phyloP scores from a whole-genome alignment of 768 basidiomycete species.

The Phlebiopsis flavidoalba region DNA sequence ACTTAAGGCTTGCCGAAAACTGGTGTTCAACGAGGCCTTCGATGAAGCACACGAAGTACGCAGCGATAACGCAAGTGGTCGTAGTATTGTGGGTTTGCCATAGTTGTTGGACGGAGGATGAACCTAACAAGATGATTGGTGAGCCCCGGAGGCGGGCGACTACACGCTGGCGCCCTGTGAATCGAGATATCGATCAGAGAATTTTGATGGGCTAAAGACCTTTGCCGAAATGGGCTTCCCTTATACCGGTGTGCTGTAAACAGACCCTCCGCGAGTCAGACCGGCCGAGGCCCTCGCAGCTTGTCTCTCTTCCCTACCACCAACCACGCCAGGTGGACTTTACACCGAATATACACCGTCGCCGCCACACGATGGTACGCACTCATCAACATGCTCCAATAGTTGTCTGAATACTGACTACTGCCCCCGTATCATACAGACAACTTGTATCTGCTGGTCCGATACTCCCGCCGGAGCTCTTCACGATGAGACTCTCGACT shows the following conservation, averaged over 20 bases:
- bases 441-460: not conserved
- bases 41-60: not conserved
- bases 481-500: slow-evolving; percentile 24
- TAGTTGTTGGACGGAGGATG: not conserved
- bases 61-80: not conserved
- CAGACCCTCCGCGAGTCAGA: not conserved
- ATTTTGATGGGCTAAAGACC: not conserved
- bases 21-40: not conserved
- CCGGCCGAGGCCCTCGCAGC: not conserved
- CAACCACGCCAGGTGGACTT: slow-evolving; percentile 6
- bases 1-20: not conserved
- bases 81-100: not conserved
- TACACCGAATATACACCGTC: not conserved
- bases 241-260: not conserved
- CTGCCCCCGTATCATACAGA: not conserved
- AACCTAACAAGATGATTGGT: not conserved
- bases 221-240: not conserved
- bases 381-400: not conserved
- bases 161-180: not conserved
- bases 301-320: slow-evolving; percentile 6
- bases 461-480: slow-evolving; percentile 23
- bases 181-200: not conserved
- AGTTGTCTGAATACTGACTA: not conserved
- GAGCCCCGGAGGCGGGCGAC: not conserved
- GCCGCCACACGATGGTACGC: not conserved